phyloP scores from a whole-genome alignment of 371 early-diverging fungal genomes.

The Mucor saturninus region DNA sequence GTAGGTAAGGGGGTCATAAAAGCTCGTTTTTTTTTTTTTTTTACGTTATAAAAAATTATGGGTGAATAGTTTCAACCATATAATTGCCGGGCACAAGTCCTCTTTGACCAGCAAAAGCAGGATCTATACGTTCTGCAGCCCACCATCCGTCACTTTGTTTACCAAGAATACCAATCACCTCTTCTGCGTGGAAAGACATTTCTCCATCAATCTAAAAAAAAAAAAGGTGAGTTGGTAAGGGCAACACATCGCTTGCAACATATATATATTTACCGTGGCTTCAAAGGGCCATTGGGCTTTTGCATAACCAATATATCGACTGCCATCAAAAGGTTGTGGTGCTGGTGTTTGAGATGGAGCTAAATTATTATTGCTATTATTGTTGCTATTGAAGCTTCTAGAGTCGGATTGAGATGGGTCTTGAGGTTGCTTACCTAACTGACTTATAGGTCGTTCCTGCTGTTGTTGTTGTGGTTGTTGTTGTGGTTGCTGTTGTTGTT shows the following conservation, averaged over 20 bases:
- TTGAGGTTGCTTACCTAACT: constrained; percentile 7
- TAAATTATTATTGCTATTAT: neutral
- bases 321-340: neutral
- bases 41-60: neutral
- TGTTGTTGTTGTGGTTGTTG: constrained; percentile 13
- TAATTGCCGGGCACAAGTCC: constrained; percentile 58
- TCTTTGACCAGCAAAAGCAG: constrained; percentile 28
- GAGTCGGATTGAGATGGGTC: constrained; percentile 4
- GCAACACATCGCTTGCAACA: too few relatives aligned
- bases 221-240: neutral
- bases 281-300: constrained; percentile 44
- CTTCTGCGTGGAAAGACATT: constrained; percentile 46
- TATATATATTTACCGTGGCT: constrained; percentile 30
- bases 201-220: constrained; percentile 43
- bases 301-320: constrained; percentile 20
- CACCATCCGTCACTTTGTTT: constrained; percentile 60
- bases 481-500: constrained; percentile 1
- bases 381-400: constrained; percentile 4
- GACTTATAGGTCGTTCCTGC: constrained; percentile 14
- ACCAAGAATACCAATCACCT: constrained; percentile 40
- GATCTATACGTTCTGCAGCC: constrained; percentile 43
- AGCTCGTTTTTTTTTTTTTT: too few relatives aligned
- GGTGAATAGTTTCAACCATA: constrained; percentile 27
- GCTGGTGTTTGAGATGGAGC: neutral
- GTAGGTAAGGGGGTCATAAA: too few relatives aligned